Conservation (phyloP, 1,139 yeast genomes). For the Suhomyces kunorum region DNA sequence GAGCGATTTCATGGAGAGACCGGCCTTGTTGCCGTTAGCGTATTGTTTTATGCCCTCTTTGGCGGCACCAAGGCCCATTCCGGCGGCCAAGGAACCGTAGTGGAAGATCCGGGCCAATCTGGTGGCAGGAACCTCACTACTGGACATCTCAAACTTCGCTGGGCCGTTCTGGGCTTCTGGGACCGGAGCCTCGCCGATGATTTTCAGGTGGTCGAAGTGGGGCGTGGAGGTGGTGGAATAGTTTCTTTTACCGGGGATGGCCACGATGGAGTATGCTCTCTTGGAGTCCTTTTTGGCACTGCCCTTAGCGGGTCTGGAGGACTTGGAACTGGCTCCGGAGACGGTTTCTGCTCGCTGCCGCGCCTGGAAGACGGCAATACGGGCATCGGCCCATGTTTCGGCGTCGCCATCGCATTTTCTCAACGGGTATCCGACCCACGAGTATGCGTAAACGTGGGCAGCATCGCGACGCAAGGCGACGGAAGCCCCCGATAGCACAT, state of each 20-base stretch:
- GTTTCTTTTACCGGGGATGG: conserved; percentile 6
- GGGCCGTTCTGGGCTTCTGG: conserved; percentile 32
- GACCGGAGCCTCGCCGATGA: conserved; percentile 10
- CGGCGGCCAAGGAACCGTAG: conserved; percentile 91
- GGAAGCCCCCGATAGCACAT: conserved; percentile 27
- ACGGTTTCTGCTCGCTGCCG: conserved; percentile 9
- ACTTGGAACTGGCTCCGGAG: background rate
- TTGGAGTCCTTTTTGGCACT: background rate
- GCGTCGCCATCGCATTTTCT: conserved; percentile 24
- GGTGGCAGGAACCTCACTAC: conserved; percentile 80
- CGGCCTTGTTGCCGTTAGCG: conserved; percentile 46
- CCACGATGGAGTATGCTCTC: conserved; percentile 9
- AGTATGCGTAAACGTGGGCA: conserved; percentile 20
- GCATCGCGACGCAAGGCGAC: conserved; percentile 26
- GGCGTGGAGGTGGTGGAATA: conserved; percentile 25
- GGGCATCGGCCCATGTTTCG: conserved; percentile 27
- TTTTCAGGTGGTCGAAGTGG: conserved; percentile 14
- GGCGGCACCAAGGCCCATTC: conserved; percentile 84
- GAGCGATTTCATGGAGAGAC: conserved; percentile 57
- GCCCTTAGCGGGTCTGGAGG: conserved; percentile 4
- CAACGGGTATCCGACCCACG: conserved; percentile 23
- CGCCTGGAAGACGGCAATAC: conserved; percentile 14
- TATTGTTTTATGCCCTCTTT: conserved; percentile 73
- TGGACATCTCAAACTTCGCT: conserved; percentile 49
- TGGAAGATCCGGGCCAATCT: conserved; percentile 86